Evolutionary conservation across 805 yeast species (phyloP).

Genomic region (Kodamaea neixiangensis): DNA sequence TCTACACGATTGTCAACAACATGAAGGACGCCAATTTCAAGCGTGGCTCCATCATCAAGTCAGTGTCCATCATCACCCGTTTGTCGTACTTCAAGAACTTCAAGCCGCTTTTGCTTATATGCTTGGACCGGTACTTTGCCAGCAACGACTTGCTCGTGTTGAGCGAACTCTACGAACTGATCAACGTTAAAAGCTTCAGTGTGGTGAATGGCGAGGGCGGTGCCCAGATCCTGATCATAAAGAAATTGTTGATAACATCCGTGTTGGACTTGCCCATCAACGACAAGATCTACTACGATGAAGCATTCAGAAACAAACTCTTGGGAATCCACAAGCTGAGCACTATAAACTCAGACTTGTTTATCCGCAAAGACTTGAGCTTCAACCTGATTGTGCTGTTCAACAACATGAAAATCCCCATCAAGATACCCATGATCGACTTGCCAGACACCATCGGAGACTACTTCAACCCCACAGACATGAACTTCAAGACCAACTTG

Average conservation of each 20-base stretch:
- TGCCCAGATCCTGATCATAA: slow-evolving; percentile 29
- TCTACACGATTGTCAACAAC: slow-evolving; percentile 56
- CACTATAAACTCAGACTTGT: slow-evolving; percentile 32
- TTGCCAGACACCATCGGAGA: slow-evolving; percentile 47
- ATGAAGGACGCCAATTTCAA: slow-evolving; percentile 45
- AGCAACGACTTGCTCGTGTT: slow-evolving; percentile 21
- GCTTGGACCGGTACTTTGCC: slow-evolving; percentile 50
- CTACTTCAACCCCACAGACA: slow-evolving; percentile 46
- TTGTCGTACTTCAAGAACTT: slow-evolving; percentile 55
- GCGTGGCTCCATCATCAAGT: slow-evolving; percentile 62
- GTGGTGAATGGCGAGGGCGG: slow-evolving; percentile 15
- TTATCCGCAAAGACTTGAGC: slow-evolving; percentile 45
- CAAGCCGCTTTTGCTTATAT: slow-evolving; percentile 56
- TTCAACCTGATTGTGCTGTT: slow-evolving; percentile 42
- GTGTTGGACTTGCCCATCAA: slow-evolving; percentile 44
- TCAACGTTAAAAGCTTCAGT: slow-evolving; percentile 34
- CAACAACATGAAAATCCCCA: slow-evolving; percentile 45
- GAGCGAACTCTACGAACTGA: slow-evolving; percentile 30
- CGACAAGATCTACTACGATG: slow-evolving; percentile 43
- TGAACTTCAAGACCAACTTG: slow-evolving; percentile 41
- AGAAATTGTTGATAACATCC: slow-evolving; percentile 42
- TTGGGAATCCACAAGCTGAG: slow-evolving; percentile 30
- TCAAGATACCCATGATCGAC: slow-evolving; percentile 42
- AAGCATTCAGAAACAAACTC: slow-evolving; percentile 35
- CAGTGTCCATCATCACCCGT: slow-evolving; percentile 59